Evolutionary conservation across 2,329 filamentous ascomycete genomes (phyloP).

Genomic region (Colletotrichum abscissum): DNA sequence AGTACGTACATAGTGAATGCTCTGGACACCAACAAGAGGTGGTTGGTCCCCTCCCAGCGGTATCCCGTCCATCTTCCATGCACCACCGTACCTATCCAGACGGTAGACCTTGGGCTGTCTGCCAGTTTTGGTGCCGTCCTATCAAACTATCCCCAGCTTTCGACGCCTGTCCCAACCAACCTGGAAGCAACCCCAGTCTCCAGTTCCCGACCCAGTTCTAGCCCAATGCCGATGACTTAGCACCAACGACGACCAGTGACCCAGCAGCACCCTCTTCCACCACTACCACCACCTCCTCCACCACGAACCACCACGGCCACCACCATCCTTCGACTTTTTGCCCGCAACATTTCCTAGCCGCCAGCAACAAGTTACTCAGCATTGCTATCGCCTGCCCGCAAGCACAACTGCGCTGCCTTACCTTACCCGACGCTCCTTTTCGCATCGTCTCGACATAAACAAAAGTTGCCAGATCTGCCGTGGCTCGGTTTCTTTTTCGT

Average conservation of each 20-base stretch:
- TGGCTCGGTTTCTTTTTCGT: background rate
- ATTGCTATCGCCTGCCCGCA: constrained; percentile 20
- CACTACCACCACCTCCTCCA: constrained; percentile 8
- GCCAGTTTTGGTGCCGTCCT: background rate
- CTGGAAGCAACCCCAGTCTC: constrained; percentile 2
- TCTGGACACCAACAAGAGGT: background rate
- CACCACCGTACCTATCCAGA: background rate
- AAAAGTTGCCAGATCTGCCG: background rate
- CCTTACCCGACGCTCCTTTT: constrained; percentile 28
- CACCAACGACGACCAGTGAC: background rate
- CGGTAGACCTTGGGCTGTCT: background rate
- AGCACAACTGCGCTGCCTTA: background rate
- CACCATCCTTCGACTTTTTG: constrained; percentile 9
- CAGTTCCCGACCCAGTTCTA: constrained; percentile 9
- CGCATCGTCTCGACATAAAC: background rate
- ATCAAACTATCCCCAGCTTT: constrained; percentile 9
- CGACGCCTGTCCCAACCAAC: constrained; percentile 18
- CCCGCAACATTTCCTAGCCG: constrained; percentile 23
- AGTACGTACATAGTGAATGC: no score
- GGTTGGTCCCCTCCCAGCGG: background rate
- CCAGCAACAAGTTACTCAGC: constrained; percentile 18
- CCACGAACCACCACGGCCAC: constrained; percentile 11
- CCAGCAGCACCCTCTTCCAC: constrained; percentile 8
- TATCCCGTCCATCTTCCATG: background rate
- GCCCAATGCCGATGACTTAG: constrained; percentile 33